Percentiles rank a stretch among this genome's conserved stretches.
Evolutionary conservation across 805 yeast species (phyloP).

Genomic region (Monosporozyma aerobia): DNA sequence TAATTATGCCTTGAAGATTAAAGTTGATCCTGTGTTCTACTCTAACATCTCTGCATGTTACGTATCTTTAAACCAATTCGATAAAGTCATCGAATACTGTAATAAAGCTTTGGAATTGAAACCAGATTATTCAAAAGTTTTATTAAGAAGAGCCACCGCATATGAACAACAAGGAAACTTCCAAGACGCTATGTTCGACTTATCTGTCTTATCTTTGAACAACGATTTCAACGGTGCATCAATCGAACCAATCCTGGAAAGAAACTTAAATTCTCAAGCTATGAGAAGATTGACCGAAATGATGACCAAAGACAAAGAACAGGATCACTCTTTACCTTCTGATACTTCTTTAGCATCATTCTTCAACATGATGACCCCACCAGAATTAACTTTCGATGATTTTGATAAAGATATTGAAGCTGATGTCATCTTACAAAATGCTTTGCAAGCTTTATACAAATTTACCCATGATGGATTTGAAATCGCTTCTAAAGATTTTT

Average conservation of each 20-base stretch:
- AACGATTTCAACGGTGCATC: constrained; percentile 76
- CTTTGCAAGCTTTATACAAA: constrained; percentile 45
- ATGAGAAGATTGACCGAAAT: constrained; percentile 53
- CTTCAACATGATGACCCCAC: constrained; percentile 69
- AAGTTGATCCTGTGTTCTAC: constrained; percentile 79
- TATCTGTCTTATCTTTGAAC: constrained; percentile 77
- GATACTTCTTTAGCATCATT: constrained; percentile 77
- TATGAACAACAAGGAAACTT: constrained; percentile 72
- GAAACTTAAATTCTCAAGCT: constrained; percentile 77
- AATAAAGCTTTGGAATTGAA: constrained; percentile 75
- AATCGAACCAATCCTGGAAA: constrained; percentile 73
- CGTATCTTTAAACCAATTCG: constrained; percentile 69
- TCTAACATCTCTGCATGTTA: constrained; percentile 96
- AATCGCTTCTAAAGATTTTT: constrained; percentile 34
- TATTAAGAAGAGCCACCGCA: constrained; percentile 87
- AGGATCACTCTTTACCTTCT: constrained; percentile 54
- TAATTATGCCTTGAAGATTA: constrained; percentile 64
- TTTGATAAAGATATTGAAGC: constrained; percentile 49
- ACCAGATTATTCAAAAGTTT: constrained; percentile 86
- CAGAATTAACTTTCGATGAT: constrained; percentile 40
- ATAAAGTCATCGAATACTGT: constrained; percentile 81
- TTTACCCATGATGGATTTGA: constrained; percentile 34
- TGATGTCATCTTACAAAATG: constrained; percentile 56
- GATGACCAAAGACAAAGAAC: constrained; percentile 5
- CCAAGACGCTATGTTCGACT: constrained; percentile 82